These are phyloP conservation scores for Canna indica DNA, from an alignment of 176 grass and related monocot species.

Conservation along the genomic window DNA sequence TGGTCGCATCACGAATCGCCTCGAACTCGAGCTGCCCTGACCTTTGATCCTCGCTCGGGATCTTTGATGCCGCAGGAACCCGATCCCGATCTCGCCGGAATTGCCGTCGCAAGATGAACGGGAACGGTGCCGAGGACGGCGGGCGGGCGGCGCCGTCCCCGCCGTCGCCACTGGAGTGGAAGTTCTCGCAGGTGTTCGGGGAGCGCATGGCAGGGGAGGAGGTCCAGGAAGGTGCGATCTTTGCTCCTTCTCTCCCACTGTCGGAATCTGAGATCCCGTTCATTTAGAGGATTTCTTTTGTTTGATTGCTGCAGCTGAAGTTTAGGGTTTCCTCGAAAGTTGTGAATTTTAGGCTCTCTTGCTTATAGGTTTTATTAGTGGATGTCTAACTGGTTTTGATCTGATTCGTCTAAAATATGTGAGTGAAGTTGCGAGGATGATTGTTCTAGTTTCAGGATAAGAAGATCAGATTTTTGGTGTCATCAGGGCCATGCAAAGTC, in stretches of 20 bases:
- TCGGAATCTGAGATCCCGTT: slow-evolving; percentile 1
- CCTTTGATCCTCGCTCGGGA: background rate
- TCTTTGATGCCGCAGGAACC: slow-evolving; percentile 1
- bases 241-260: background rate
- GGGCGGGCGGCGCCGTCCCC: background rate
- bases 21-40: background rate
- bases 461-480: background rate
- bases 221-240: slow-evolving; percentile 22
- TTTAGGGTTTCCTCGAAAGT: background rate
- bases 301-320: slow-evolving; percentile 1
- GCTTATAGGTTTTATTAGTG: background rate
- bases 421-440: background rate
- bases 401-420: background rate
- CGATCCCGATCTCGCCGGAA: slow-evolving; percentile 14
- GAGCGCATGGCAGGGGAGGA: slow-evolving; percentile 17
- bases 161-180: background rate
- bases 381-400: background rate
- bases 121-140: background rate
- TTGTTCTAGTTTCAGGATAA: background rate
- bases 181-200: slow-evolving; percentile 21
- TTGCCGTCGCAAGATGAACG: slow-evolving; percentile 9
- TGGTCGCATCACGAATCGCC: background rate
- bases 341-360: background rate
- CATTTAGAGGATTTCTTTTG: background rate
- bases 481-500: too few species aligned